A percentile compares a stretch with the other conserved stretches of the same genome.
Evolutionary conservation across 176 grass and related monocot species (phyloP).

Genomic region (Musa itinerans): DNA sequence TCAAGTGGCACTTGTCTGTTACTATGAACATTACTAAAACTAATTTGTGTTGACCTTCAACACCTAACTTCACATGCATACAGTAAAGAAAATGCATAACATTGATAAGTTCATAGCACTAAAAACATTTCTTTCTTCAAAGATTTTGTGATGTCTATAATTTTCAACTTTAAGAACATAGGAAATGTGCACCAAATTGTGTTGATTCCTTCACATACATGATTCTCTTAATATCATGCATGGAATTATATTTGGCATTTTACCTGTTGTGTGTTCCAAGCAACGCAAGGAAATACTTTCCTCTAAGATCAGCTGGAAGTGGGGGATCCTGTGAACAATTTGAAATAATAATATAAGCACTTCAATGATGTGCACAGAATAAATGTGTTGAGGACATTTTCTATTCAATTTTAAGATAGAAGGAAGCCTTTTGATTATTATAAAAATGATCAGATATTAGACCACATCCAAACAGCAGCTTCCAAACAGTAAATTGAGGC

Average conservation of each 20-base stretch:
- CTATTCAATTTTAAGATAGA: neutral
- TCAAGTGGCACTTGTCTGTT: too few species aligned
- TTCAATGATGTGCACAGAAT: neutral
- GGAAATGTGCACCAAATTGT: neutral
- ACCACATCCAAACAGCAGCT: neutral
- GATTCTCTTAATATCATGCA: neutral
- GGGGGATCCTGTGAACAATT: constrained; percentile 50
- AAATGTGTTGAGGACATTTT: neutral
- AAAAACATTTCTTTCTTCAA: too few species aligned
- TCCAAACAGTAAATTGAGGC: neutral
- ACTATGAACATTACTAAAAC: too few species aligned
- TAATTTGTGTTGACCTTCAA: too few species aligned
- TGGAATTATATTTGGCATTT: neutral
- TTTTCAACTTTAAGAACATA: too few species aligned
- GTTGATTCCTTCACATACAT: neutral
- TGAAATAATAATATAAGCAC: neutral
- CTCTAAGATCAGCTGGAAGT: constrained; percentile 66
- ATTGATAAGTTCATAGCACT: too few species aligned
- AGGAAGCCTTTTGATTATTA: neutral
- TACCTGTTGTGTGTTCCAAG: constrained; percentile 85
- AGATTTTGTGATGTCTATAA: too few species aligned
- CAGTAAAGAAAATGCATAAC: too few species aligned
- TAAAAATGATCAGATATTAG: neutral
- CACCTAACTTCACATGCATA: too few species aligned
- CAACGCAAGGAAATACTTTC: constrained; percentile 75